Percentiles rank a stretch among this genome's conserved stretches.
phyloP scores from a whole-genome alignment of 805 yeast species.

The Metschnikowia picachoensis region DNA sequence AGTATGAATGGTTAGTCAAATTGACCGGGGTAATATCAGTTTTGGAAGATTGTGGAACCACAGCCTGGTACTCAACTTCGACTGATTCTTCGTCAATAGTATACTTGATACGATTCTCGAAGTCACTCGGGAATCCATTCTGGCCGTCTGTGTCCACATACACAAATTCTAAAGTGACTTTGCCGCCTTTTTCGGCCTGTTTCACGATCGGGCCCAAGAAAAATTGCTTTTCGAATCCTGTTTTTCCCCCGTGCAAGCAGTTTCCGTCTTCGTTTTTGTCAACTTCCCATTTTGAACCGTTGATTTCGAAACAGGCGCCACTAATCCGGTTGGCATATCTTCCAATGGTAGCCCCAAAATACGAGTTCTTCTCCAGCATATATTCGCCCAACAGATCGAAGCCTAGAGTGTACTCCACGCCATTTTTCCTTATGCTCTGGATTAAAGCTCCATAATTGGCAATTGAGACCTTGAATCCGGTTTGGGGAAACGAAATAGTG shows the following conservation, averaged over 20 bases:
- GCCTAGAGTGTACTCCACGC: constrained; percentile 37
- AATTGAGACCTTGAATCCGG: constrained; percentile 36
- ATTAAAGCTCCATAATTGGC: constrained; percentile 52
- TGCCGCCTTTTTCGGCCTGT: constrained; percentile 24
- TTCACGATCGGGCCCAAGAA: constrained; percentile 54
- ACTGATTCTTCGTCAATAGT: constrained; percentile 37
- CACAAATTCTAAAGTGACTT: constrained; percentile 33
- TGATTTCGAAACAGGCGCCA: constrained; percentile 39
- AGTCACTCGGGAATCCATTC: constrained; percentile 60
- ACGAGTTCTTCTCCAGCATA: constrained; percentile 35
- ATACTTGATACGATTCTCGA: constrained; percentile 45
- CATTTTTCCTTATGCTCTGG: constrained; percentile 39
- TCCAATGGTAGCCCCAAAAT: constrained; percentile 63
- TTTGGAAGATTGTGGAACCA: constrained; percentile 22
- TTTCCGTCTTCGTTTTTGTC: constrained; percentile 39
- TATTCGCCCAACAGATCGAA: constrained; percentile 33
- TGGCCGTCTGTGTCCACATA: constrained; percentile 44
- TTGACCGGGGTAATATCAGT: constrained; percentile 48
- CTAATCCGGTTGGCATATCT: constrained; percentile 59
- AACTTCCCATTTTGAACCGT: constrained; percentile 39
- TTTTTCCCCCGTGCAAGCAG: constrained; percentile 50
- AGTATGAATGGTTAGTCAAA: constrained; percentile 62
- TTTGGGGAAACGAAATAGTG: constrained; percentile 25
- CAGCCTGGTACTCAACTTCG: constrained; percentile 46
- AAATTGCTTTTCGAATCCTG: constrained; percentile 48